Conservation (phyloP, 1,284 basidiomycete genomes). For the Puccinia polysora region DNA sequence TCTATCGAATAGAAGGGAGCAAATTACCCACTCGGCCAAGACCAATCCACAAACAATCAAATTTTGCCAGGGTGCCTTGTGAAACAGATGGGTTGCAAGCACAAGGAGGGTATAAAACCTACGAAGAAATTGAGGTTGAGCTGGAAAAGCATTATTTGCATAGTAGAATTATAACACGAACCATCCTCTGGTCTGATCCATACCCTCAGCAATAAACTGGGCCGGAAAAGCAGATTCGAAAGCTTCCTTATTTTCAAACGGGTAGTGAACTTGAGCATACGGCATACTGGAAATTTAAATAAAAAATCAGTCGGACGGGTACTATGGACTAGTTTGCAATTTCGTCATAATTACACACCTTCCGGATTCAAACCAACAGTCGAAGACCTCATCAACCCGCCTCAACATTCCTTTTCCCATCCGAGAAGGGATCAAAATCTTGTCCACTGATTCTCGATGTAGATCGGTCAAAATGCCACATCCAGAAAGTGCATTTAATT, state of each 20-base stretch:
- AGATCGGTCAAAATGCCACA: slow-evolving; percentile 81
- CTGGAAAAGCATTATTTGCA: slow-evolving; percentile 10
- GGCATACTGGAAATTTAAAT: slow-evolving; percentile 73
- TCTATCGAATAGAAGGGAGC: not conserved
- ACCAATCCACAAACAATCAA: slow-evolving; percentile 94
- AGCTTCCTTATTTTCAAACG: slow-evolving; percentile 90
- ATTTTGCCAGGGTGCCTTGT: slow-evolving; percentile 95
- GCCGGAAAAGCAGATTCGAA: slow-evolving; percentile 81
- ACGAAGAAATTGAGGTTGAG: slow-evolving; percentile 62
- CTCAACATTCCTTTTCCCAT: slow-evolving; percentile 80
- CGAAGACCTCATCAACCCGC: slow-evolving; percentile 94
- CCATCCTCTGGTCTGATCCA: slow-evolving; percentile 54
- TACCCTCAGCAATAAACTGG: slow-evolving; percentile 97
- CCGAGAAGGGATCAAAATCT: slow-evolving; percentile 91
- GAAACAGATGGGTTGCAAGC: slow-evolving; percentile 88
- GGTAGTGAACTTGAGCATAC: slow-evolving; percentile 95
- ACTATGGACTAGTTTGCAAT: not conserved
- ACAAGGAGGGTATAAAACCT: slow-evolving; percentile 99
- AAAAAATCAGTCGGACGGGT: slow-evolving; percentile 26
- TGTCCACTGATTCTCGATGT: slow-evolving; percentile 90
- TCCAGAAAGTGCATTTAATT: slow-evolving; percentile 84
- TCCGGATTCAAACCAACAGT: slow-evolving; percentile 99
- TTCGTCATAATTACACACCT: slow-evolving; percentile 60
- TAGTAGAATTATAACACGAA: not conserved
- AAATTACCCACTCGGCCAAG: slow-evolving; percentile 72